These are phyloP conservation scores for Aspergillus eucalypticola DNA, from an alignment of 2,329 filamentous ascomycete species.

Conservation along the genomic window DNA sequence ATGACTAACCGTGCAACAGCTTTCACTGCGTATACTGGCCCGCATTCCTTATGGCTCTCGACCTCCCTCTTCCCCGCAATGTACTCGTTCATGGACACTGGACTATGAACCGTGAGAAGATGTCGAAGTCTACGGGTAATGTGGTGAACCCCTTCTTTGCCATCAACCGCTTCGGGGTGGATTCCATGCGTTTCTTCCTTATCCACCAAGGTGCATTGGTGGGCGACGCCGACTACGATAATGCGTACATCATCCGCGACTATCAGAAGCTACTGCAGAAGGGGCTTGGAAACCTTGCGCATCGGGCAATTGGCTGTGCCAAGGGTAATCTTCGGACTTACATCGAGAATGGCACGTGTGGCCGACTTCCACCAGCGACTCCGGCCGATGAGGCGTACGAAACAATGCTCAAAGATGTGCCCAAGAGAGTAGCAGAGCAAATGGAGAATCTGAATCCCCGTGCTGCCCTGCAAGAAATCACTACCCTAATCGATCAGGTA, in stretches of 20 bases:
- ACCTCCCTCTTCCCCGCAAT: constrained; percentile 73
- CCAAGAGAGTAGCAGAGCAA: constrained; percentile 47
- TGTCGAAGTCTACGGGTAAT: constrained; percentile 95
- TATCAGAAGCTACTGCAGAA: constrained; percentile 79
- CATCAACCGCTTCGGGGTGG: constrained; percentile 82
- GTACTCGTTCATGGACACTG: constrained; percentile 92
- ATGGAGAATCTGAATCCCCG: constrained; percentile 68
- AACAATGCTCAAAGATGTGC: constrained; percentile 43
- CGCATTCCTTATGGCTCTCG: constrained; percentile 86
- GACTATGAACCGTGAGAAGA: constrained; percentile 88
- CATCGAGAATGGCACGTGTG: constrained; percentile 47
- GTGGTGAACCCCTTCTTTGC: constrained; percentile 94
- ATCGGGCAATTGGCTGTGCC: constrained; percentile 67
- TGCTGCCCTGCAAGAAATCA: constrained; percentile 65
- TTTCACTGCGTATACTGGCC: constrained; percentile 99
- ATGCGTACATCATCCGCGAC: constrained; percentile 68
- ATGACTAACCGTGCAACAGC: constrained; percentile 32
- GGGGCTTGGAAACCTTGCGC: constrained; percentile 77
- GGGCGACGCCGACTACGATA: constrained; percentile 83
- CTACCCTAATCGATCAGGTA: constrained; percentile 63
- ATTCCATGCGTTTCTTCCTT: constrained; percentile 87
- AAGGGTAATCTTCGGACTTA: constrained; percentile 67
- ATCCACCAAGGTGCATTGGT: constrained; percentile 74
- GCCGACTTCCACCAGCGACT: constrained; percentile 30
- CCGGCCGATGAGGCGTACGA: constrained; percentile 40